Evolutionary conservation across 2,329 filamentous ascomycete genomes (phyloP).

Genomic region (Alternaria sp.): DNA sequence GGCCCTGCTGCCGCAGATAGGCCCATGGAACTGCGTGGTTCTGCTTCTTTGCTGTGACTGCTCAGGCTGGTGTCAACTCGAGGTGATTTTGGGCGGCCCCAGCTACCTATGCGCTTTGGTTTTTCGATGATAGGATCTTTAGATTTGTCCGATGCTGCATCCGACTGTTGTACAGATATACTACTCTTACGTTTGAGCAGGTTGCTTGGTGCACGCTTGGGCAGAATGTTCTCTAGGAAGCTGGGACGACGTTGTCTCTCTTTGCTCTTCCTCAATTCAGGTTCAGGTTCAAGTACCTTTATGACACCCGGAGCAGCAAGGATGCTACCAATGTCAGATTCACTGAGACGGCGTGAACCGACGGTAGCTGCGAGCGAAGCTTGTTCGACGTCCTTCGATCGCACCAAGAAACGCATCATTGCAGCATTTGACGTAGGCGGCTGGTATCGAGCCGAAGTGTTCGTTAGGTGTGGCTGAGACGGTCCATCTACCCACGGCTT

Average conservation of each 20-base stretch:
- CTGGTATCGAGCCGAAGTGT: slow-evolving; percentile 53
- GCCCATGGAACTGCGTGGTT: slow-evolving; percentile 58
- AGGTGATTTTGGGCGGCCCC: slow-evolving; percentile 54
- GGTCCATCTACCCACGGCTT: slow-evolving; percentile 62
- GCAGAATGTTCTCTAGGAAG: slow-evolving; percentile 59
- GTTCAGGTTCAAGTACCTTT: slow-evolving; percentile 65
- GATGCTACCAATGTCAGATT: slow-evolving; percentile 70
- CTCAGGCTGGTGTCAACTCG: slow-evolving; percentile 52
- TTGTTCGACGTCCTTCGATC: slow-evolving; percentile 62
- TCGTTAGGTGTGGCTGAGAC: slow-evolving; percentile 38
- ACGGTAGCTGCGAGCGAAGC: slow-evolving; percentile 71
- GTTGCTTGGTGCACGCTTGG: slow-evolving; percentile 55
- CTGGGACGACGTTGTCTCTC: slow-evolving; percentile 60
- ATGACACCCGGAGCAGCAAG: slow-evolving; percentile 67
- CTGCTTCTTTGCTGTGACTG: slow-evolving; percentile 62
- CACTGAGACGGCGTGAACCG: slow-evolving; percentile 71
- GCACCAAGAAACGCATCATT: slow-evolving; percentile 61
- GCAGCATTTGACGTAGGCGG: slow-evolving; percentile 64
- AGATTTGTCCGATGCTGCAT: slow-evolving; percentile 36
- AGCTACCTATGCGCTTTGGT: slow-evolving; percentile 54
- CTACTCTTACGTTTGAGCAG: slow-evolving; percentile 60
- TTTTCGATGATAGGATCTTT: slow-evolving; percentile 47
- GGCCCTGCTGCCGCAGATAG: slow-evolving; percentile 46
- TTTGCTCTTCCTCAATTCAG: slow-evolving; percentile 51
- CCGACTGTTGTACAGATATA: slow-evolving; percentile 44